Evolutionary conservation across 225 moss, liverwort and hornwort species (phyloP).

Genomic region (Pseudoscleropodium purum): DNA sequence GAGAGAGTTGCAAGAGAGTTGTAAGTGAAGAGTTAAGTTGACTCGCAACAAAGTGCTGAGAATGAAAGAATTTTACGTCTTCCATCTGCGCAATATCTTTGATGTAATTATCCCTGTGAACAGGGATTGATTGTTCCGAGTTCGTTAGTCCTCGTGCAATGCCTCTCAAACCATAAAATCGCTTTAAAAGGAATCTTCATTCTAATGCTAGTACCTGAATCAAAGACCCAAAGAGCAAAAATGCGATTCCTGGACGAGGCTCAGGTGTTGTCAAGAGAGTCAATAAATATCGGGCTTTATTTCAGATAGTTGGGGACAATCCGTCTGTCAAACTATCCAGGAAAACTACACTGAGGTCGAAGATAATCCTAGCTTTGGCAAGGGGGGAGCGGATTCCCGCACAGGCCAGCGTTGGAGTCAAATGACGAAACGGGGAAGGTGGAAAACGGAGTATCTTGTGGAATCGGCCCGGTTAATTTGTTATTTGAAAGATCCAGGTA

Average conservation of each 20-base stretch:
- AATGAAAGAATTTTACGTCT: background rate
- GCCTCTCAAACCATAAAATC: background rate
- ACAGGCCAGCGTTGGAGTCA: conserved; percentile 13
- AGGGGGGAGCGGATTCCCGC: conserved; percentile 20
- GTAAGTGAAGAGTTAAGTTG: background rate
- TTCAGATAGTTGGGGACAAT: background rate
- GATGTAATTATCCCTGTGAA: background rate
- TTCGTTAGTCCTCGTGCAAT: background rate
- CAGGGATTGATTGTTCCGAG: background rate
- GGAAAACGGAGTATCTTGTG: conserved; percentile 12
- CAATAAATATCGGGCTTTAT: background rate
- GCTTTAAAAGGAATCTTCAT: background rate
- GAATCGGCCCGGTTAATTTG: conserved; percentile 10
- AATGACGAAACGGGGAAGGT: conserved; percentile 13
- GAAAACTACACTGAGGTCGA: background rate
- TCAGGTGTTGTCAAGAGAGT: background rate
- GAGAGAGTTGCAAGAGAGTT: background rate
- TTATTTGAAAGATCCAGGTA: conserved; percentile 12
- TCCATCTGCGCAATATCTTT: background rate
- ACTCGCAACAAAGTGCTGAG: background rate
- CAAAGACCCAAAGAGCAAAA: background rate
- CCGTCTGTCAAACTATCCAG: background rate
- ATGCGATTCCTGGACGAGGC: background rate
- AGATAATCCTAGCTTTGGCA: background rate
- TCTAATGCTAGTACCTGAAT: background rate